Conservation (phyloP, 148 eudicot species). For the Silene conica region DNA sequence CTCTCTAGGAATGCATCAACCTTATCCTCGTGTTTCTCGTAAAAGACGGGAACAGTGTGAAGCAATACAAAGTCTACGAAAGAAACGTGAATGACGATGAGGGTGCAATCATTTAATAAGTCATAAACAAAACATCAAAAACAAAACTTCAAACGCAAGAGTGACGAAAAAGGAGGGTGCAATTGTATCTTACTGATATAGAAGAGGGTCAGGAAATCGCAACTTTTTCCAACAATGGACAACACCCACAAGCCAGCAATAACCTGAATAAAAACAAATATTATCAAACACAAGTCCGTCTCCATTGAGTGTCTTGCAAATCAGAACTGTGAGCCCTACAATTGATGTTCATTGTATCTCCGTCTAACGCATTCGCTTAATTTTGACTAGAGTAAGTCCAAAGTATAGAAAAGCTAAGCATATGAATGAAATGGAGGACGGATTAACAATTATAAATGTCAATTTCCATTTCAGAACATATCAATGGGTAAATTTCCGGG, state of each 20-base stretch:
- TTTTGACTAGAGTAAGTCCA: too few species aligned
- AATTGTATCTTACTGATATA: slow-evolving; percentile 46
- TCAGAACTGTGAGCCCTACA: too few species aligned
- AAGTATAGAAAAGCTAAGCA: too few species aligned
- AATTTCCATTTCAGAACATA: too few species aligned
- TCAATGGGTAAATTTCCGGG: too few species aligned
- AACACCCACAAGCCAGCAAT: slow-evolving; percentile 58
- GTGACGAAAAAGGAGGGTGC: background rate
- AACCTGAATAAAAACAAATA: slow-evolving; percentile 36
- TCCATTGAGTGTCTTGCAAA: background rate
- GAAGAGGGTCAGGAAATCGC: slow-evolving; percentile 69
- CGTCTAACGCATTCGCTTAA: too few species aligned
- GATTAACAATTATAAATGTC: too few species aligned
- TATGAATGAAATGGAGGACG: too few species aligned
- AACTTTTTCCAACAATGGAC: slow-evolving; percentile 59
- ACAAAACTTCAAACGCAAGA: background rate
- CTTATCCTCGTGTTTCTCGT: slow-evolving; percentile 71
- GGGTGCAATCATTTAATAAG: background rate
- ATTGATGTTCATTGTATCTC: too few species aligned
- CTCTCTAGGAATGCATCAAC: slow-evolving; percentile 55
- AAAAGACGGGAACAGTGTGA: slow-evolving; percentile 66
- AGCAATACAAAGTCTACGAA: slow-evolving; percentile 60
- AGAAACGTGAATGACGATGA: background rate
- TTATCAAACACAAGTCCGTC: background rate
- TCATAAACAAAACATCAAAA: background rate